A percentile compares a stretch with the other conserved stretches of the same genome.
These are phyloP conservation scores for Colletotrichum horii DNA, from an alignment of 2,329 filamentous ascomycete species.

Conservation along the genomic window DNA sequence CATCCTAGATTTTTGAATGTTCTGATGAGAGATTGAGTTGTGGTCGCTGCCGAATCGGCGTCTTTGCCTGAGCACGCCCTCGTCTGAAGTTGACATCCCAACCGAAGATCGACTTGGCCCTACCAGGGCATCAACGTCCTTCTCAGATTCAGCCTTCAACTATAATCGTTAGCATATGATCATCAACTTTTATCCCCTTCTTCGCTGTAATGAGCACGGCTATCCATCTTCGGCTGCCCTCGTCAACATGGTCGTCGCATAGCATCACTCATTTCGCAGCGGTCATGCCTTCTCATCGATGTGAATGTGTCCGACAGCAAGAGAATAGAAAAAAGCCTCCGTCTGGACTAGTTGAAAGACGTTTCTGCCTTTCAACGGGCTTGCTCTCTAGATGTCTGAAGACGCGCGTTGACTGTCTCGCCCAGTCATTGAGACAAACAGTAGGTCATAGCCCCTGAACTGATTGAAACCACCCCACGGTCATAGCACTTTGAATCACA, in stretches of 20 bases:
- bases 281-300: background rate
- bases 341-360: fast-evolving
- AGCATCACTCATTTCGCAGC: background rate
- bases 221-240: background rate
- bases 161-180: fast-evolving
- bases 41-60: background rate
- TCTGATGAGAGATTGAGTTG: background rate
- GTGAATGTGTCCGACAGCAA: background rate
- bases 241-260: fast-evolving
- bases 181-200: fast-evolving
- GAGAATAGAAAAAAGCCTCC: fast-evolving
- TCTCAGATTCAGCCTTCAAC: background rate
- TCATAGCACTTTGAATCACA: background rate
- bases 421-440: background rate
- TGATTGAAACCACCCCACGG: background rate
- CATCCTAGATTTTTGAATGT: background rate
- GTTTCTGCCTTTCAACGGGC: background rate
- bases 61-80: background rate
- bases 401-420: background rate
- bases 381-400: background rate
- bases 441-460: background rate
- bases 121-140: fast-evolving
- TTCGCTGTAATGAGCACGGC: background rate
- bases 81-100: background rate
- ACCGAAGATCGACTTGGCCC: background rate